Evolutionary conservation across 2,329 filamentous ascomycete genomes (phyloP), one percentile per base, ranked within the genome.

Genomic region (Leptodontidium sp.): DNA sequence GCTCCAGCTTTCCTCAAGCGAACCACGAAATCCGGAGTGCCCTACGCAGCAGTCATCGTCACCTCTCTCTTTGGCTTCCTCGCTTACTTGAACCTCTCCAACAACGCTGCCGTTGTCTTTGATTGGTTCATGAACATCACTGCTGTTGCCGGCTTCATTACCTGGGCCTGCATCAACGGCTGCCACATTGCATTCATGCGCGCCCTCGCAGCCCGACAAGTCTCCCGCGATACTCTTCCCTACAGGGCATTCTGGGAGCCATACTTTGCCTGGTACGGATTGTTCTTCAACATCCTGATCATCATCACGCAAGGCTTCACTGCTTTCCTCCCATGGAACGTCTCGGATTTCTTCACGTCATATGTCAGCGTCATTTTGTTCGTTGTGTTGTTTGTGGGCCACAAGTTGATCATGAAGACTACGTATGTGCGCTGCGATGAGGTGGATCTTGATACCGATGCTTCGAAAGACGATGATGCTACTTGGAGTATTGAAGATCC

Each of bases 91-190:
- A 91, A 92, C 79, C 82, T 92, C 15, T 88, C 86, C 11, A 79
- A 82, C 53, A 82, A 80, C 68, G 89, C 88, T 55, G 83, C 82
- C 3, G 80, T 84, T 6, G 91, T 91, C 24, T 93, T 93, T 80
- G 84, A 86, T 82, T 93, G 91, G 91, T 83, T 93, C 55, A 84
- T 93, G 74, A 91, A 91, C 80, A 88, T 93, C 72, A 89, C 86
- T 15, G 87, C 88, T 63, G 88, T 91, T 7, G 89, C 88, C 4
- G 90, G 89, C 6, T 89, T 93, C 78, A 91, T 92, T 73, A 88
- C 85, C 47, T 93, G 91, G 91, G 84, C 86, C 7, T 87, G 87
- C 76, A 91, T 92, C 78, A 86, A 83, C 76, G 74, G 84, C 61
- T 90, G 87, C 76, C 89, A 92, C 78, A 80, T 92, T 66, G 85